These are phyloP conservation scores for Magnusiomyces ingens DNA, from an alignment of 1,139 yeast genomes.

Conservation along the genomic window DNA sequence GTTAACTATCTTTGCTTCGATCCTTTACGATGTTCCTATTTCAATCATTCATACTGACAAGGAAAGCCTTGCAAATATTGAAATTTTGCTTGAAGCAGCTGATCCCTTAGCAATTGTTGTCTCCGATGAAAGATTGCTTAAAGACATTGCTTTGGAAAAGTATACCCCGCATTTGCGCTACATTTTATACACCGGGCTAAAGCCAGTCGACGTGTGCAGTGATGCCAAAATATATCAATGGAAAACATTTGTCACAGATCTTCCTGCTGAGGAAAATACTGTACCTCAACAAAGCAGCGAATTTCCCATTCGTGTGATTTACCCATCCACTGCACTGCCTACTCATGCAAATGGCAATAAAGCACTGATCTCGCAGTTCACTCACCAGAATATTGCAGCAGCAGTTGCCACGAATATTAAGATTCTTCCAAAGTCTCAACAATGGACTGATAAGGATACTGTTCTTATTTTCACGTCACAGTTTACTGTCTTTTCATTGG, in stretches of 20 bases:
- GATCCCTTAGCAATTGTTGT: slow-evolving; percentile 12
- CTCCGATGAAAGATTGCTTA: slow-evolving; percentile 3
- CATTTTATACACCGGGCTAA: slow-evolving; percentile 4
- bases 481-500: slow-evolving; percentile 24
- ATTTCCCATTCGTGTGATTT: too few relatives aligned
- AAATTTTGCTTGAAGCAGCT: slow-evolving; percentile 7
- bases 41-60: slow-evolving; percentile 9
- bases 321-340: too few relatives aligned
- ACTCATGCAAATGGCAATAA: background rate
- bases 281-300: background rate
- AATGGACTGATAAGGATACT: slow-evolving; percentile 27
- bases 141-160: background rate
- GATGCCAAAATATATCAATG: background rate
- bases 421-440: slow-evolving; percentile 28
- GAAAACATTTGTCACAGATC: slow-evolving; percentile 4
- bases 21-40: slow-evolving; percentile 10
- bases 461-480: slow-evolving; percentile 30
- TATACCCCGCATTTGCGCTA: slow-evolving; percentile 5
- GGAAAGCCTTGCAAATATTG: slow-evolving; percentile 3
- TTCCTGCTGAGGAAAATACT: slow-evolving; percentile 2
- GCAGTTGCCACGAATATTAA: slow-evolving; percentile 34
- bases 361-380: slow-evolving; percentile 13
- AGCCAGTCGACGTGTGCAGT: too few relatives aligned
- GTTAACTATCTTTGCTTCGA: slow-evolving; percentile 7
- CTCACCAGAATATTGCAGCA: slow-evolving; percentile 28